These are phyloP conservation scores for Volutella citrinella DNA, from an alignment of 2,329 filamentous ascomycete genomes.

Conservation along the genomic window DNA sequence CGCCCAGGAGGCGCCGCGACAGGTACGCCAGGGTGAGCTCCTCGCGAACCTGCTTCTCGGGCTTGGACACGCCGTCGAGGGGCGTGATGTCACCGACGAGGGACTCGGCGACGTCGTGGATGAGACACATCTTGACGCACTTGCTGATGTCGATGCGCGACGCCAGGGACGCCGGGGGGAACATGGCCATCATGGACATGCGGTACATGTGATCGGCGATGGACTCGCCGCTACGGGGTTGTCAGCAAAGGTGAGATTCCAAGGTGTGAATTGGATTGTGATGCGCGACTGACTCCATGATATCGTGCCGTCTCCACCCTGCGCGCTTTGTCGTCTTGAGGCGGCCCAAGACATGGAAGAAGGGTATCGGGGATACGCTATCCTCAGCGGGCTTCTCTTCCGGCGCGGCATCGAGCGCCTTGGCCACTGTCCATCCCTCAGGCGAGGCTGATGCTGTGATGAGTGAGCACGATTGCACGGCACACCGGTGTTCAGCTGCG, in stretches of 20 bases:
- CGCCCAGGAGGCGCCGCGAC: constrained; percentile 66
- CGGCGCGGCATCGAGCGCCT: constrained; percentile 62
- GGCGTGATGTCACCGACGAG: constrained; percentile 98
- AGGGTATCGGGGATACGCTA: constrained; percentile 73
- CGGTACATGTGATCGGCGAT: constrained; percentile 99
- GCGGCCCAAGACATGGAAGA: constrained; percentile 89
- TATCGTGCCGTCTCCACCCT: constrained; percentile 88
- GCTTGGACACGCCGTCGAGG: constrained; percentile 79
- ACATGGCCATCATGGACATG: constrained; percentile 94
- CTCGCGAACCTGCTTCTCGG: constrained; percentile 86
- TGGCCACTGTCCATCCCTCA: constrained; percentile 49
- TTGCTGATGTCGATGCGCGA: constrained; percentile 75
- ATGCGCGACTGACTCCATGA: constrained; percentile 43
- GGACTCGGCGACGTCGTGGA: constrained; percentile 96
- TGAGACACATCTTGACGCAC: constrained; percentile 91
- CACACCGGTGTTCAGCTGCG: no score
- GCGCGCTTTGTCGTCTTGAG: constrained; percentile 96
- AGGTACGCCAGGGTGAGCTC: constrained; percentile 89
- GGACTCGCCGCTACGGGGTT: constrained; percentile 65
- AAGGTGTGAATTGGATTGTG: no score
- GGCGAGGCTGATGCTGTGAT: constrained; percentile 6
- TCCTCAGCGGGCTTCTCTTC: constrained; percentile 52
- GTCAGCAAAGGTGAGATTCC: not conserved
- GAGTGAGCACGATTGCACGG: no score
- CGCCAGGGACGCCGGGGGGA: constrained; percentile 70